Evolutionary conservation across 306 rosid genomes (phyloP), one percentile per base, ranked within the genome.

Genomic region (Coriaria nepalensis): DNA sequence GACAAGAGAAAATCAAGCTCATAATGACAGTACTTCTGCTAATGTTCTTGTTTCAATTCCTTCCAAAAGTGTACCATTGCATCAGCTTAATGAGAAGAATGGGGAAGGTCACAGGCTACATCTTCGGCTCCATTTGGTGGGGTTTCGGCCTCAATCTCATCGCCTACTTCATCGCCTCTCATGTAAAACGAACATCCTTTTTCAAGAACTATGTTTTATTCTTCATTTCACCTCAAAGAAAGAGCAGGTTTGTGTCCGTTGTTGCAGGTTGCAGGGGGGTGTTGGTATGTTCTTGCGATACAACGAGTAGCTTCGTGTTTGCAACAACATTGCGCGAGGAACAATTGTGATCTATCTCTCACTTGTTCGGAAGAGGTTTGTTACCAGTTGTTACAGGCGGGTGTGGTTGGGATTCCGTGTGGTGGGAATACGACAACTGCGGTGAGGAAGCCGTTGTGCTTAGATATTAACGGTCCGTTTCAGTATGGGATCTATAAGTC

Each of bases 91-190:
- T 92, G 98, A 85, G 79, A 74, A 75, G 92, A 57, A 85, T 92
- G 98, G 93, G 80, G 5, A 92, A 92, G 66, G 98, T 92, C 61
- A 92, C 98, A 12, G 98, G 98, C 9, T 92, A 92, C 66, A 75
- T 92, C 57, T 92, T 92, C 57, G 98, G 98, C 55, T 85, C 98
- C 61, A 92, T 92, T 64, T 92, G 98, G 98, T 92, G 98, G 98
- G 96, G 98, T 40, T 92, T 92, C 57, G 95, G 66, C 53, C 95
- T 92, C 56, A 92, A 92, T 63, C 98, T 92, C 68, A 79, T 92
- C 32, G 98, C 98, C 51, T 92, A 92, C 63, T 82, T 92, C 73
- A 92, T 92, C 41, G 98, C 98, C 62, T 92, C 98, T 53, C 98
- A 92, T 54, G 98, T 92, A 73, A 82, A 78, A 55, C 7, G 10